These are phyloP conservation scores for Groenewaldozyma tartarivorans DNA, from an alignment of 805 yeast species.

Conservation along the genomic window DNA sequence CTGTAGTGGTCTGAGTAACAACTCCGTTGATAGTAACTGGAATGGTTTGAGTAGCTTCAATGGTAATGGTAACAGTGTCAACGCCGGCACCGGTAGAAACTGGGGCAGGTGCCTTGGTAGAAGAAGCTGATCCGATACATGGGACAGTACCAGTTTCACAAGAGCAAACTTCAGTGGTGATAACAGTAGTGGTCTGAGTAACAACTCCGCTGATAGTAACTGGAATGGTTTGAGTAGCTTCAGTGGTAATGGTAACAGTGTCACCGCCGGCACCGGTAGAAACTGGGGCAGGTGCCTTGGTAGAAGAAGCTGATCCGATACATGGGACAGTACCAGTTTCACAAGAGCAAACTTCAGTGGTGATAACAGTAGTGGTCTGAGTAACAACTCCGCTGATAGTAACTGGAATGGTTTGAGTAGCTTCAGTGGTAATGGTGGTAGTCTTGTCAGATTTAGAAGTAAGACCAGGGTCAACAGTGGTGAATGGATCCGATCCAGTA, in stretches of 20 bases:
- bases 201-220: background rate
- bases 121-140: constrained; percentile 6
- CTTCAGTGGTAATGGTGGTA: background rate
- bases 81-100: constrained; percentile 12
- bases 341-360: background rate
- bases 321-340: constrained; percentile 6
- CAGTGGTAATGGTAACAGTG: constrained; percentile 3
- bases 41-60: constrained; percentile 10
- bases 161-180: background rate
- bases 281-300: constrained; percentile 5
- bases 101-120: constrained; percentile 9
- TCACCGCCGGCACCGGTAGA: constrained; percentile 12
- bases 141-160: background rate
- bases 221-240: constrained; percentile 6
- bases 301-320: constrained; percentile 1
- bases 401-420: constrained; percentile 1
- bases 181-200: background rate
- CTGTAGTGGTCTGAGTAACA: constrained; percentile 6
- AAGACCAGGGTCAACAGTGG: background rate
- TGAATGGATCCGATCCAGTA: background rate
- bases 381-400: constrained; percentile 1
- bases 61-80: constrained; percentile 13
- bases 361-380: constrained; percentile 2
- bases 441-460: background rate
- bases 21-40: constrained; percentile 4